These are phyloP conservation scores for Penicillium janthinellum DNA, from an alignment of 2,329 filamentous ascomycete genomes.

Conservation along the genomic window DNA sequence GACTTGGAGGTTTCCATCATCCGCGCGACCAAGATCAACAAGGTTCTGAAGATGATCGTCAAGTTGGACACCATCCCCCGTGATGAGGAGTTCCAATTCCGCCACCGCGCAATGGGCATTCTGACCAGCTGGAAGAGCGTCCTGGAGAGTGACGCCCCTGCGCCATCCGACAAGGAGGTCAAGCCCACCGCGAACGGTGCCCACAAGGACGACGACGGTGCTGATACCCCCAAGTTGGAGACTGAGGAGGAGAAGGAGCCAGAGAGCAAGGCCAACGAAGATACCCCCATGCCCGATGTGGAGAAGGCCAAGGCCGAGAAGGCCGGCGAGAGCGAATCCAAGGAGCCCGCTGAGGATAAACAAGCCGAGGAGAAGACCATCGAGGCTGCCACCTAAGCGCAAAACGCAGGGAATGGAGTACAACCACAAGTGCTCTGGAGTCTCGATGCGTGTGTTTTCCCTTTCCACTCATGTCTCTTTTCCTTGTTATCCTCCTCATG, in stretches of 20 bases:
- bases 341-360: conserved; percentile 36
- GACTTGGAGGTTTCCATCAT: conserved; percentile 90
- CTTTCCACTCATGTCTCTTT: conserved; percentile 1
- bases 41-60: conserved; percentile 91
- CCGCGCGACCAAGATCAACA: conserved; percentile 93
- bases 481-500: conserved; percentile 6
- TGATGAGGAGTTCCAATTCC: conserved; percentile 89
- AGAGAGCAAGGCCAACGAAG: conserved; percentile 38
- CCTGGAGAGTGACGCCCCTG: conserved; percentile 62
- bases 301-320: conserved; percentile 33
- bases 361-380: conserved; percentile 28
- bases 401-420: background rate
- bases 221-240: conserved; percentile 35
- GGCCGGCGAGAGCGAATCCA: conserved; percentile 30
- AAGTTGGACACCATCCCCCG: conserved; percentile 83
- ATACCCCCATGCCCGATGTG: conserved; percentile 43
- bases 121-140: conserved; percentile 89
- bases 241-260: conserved; percentile 38
- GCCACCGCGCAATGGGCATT: conserved; percentile 74
- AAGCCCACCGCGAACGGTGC: conserved; percentile 51
- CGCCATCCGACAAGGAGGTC: conserved; percentile 45
- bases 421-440: background rate
- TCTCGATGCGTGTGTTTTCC: background rate
- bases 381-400: conserved; percentile 30
- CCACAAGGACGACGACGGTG: conserved; percentile 39